phyloP scores from a whole-genome alignment of 2,329 filamentous ascomycete species.

The Pseudocercospora fijiensis region DNA sequence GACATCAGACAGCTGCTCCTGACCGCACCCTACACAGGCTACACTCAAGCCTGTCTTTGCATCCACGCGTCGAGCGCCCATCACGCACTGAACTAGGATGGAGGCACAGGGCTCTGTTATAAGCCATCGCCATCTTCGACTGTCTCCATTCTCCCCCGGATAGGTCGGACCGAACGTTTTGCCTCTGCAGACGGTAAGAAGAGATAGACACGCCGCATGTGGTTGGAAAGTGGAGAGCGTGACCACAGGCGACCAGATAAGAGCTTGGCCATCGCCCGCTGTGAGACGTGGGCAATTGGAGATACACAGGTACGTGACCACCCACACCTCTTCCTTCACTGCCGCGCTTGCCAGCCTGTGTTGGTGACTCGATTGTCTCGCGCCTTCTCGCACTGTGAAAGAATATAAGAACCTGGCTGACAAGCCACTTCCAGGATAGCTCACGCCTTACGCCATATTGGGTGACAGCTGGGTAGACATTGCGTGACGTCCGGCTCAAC shows the following conservation, averaged over 20 bases:
- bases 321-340: not conserved
- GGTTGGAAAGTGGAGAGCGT: constrained; percentile 2
- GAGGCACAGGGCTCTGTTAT: not conserved
- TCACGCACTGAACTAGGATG: constrained; percentile 3
- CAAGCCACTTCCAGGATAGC: not conserved
- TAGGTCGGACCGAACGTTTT: constrained; percentile 4
- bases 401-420: not conserved
- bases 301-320: constrained; percentile 1
- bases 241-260: constrained; percentile 1
- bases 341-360: not conserved
- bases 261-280: not conserved
- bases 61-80: not conserved
- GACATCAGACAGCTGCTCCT: not conserved
- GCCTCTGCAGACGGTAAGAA: not conserved
- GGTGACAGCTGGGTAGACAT: constrained; percentile 12
- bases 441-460: constrained; percentile 11
- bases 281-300: not conserved
- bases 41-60: not conserved
- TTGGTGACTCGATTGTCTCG: not conserved
- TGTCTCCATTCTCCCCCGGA: not conserved
- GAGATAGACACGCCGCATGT: constrained; percentile 1
- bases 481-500: constrained; percentile 8
- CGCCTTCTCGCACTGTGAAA: not conserved
- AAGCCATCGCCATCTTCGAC: not conserved
- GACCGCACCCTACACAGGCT: not conserved